These are phyloP conservation scores for Colletotrichum eleusines DNA, from an alignment of 2,329 filamentous ascomycete genomes.

Conservation along the genomic window DNA sequence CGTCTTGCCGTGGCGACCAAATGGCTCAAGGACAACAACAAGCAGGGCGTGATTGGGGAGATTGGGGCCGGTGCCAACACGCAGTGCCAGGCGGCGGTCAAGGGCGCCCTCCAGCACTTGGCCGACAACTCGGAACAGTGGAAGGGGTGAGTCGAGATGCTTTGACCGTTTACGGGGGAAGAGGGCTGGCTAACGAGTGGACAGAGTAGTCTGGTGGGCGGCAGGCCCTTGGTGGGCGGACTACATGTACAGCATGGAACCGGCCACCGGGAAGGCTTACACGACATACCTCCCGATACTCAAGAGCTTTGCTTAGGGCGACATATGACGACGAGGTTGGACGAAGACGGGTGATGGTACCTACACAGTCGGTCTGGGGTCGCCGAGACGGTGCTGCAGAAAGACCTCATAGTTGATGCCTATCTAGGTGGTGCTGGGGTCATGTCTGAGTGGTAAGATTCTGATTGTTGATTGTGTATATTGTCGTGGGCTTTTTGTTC, in stretches of 20 bases:
- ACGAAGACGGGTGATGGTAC: too few species aligned
- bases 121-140: conserved; percentile 64
- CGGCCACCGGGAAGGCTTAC: conserved; percentile 53
- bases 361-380: too few species aligned
- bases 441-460: background rate
- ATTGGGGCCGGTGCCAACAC: conserved; percentile 61
- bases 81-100: conserved; percentile 60
- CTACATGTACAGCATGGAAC: conserved; percentile 57
- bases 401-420: too few species aligned
- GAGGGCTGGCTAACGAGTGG: background rate
- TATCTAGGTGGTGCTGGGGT: too few species aligned
- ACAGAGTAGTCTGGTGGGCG: conserved; percentile 61
- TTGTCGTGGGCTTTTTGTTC: background rate
- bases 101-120: conserved; percentile 61
- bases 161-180: too few species aligned
- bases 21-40: conserved; percentile 63
- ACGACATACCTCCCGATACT: conserved; percentile 41
- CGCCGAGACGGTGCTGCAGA: too few species aligned
- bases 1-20: conserved; percentile 58
- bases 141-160: conserved; percentile 51
- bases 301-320: conserved; percentile 32
- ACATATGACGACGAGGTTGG: background rate
- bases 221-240: conserved; percentile 66
- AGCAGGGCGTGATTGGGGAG: conserved; percentile 64
- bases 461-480: conserved; percentile 33